A percentile compares a stretch with the other conserved stretches of the same genome.
Evolutionary conservation across 192 early-diverging fungal genomes (phyloP).

Genomic region (Linnemannia exigua): DNA sequence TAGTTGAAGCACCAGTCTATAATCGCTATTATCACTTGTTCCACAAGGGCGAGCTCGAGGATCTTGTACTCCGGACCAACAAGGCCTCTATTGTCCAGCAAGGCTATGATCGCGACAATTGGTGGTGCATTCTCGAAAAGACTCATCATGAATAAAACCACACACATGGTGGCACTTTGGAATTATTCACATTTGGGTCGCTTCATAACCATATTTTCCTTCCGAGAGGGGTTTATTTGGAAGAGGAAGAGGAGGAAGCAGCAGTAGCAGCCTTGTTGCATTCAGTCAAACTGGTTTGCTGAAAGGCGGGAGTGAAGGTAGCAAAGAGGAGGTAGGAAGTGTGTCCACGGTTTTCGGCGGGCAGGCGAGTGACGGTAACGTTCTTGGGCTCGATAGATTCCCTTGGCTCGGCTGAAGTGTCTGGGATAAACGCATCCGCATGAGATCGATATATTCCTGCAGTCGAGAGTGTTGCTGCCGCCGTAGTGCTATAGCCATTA

Average conservation of each 20-base stretch:
- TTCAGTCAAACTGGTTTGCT: constrained; percentile 23
- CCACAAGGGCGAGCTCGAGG: constrained; percentile 86
- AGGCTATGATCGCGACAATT: constrained; percentile 98
- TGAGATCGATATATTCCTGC: constrained; percentile 6
- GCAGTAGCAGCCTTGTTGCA: constrained; percentile 10
- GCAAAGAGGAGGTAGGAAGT: constrained; percentile 98
- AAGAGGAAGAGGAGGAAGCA: not conserved
- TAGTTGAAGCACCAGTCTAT: constrained; percentile 23
- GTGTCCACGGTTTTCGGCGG: constrained; percentile 80
- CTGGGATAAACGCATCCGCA: constrained; percentile 13
- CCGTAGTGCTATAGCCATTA: constrained; percentile 9
- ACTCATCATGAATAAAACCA: constrained; percentile 20
- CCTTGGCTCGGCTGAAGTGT: constrained; percentile 23
- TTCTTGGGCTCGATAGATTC: constrained; percentile 58
- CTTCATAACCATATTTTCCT: not conserved
- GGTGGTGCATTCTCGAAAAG: constrained; percentile 86
- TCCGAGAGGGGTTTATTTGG: not conserved
- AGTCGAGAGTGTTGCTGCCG: constrained; percentile 3
- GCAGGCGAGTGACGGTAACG: constrained; percentile 73
- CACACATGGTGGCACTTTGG: not conserved
- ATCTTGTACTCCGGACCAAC: constrained; percentile 68
- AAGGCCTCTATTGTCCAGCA: constrained; percentile 68
- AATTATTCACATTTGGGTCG: not conserved
- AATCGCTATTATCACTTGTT: constrained; percentile 94
- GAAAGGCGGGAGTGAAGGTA: constrained; percentile 70